Evolutionary conservation across 2,329 filamentous ascomycete species (phyloP).

Genomic region (Fusarium odoratissimum): DNA sequence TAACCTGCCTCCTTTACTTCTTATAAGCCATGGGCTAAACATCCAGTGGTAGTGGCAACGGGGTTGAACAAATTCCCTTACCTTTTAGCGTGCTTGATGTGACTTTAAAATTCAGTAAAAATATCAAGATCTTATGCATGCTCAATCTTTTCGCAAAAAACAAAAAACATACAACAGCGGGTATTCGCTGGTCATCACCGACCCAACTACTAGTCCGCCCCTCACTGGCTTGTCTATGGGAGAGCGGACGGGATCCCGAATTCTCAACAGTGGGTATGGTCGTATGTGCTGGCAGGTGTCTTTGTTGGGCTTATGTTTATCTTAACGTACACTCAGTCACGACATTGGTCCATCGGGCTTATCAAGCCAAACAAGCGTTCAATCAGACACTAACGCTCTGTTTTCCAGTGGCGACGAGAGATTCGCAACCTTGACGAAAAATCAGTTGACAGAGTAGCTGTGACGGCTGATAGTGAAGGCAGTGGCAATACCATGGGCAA

Average conservation of each 20-base stretch:
- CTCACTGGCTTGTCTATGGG: slow-evolving; percentile 10
- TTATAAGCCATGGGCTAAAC: too few relatives aligned
- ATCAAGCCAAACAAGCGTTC: too few relatives aligned
- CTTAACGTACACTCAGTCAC: background rate
- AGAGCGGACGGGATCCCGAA: slow-evolving; percentile 9
- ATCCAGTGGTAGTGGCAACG: too few relatives aligned
- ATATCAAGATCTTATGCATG: background rate
- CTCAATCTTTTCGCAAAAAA: too few relatives aligned
- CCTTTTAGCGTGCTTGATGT: background rate
- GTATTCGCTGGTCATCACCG: slow-evolving; percentile 7
- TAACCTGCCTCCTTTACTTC: background rate
- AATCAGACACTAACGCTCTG: background rate
- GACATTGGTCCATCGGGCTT: background rate
- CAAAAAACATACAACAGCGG: slow-evolving; percentile 8
- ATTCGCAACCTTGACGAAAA: background rate
- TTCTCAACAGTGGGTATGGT: slow-evolving; percentile 12
- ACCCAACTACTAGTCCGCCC: slow-evolving; percentile 9
- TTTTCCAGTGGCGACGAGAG: background rate
- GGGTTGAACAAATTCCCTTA: background rate
- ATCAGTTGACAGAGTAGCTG: background rate
- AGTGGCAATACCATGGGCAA: background rate
- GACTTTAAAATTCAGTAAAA: background rate
- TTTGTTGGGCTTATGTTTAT: background rate
- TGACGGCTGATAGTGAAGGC: background rate
- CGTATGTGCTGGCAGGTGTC: background rate